These are phyloP conservation scores for Berkeleyomyces basicola DNA, from an alignment of 2,329 filamentous ascomycete genomes.

Conservation along the genomic window DNA sequence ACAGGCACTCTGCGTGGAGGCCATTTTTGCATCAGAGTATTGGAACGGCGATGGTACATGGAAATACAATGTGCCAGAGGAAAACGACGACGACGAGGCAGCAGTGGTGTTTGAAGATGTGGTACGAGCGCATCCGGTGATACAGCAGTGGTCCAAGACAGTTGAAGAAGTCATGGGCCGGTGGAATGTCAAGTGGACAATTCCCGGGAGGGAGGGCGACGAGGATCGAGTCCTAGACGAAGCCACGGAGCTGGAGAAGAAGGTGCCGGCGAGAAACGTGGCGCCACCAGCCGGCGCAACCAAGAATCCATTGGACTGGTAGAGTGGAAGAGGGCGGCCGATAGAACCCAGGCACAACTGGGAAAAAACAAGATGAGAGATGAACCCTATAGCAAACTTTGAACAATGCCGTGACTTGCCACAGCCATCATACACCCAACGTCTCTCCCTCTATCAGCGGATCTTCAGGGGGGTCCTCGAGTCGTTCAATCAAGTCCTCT, in stretches of 20 bases:
- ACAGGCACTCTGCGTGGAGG: conserved; percentile 41
- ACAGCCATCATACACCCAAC: not conserved
- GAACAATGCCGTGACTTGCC: not conserved
- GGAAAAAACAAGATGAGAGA: not conserved
- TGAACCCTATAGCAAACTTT: not conserved
- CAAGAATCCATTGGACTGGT: conserved; percentile 17
- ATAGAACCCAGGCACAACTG: not conserved
- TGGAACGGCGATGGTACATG: conserved; percentile 57
- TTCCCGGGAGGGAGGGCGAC: conserved; percentile 11
- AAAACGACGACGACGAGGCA: conserved; percentile 22
- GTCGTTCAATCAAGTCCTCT: conserved; percentile 23
- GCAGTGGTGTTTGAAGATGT: conserved; percentile 43
- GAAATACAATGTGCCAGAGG: conserved; percentile 34
- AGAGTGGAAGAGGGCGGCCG: conserved; percentile 1
- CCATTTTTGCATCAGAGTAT: conserved; percentile 48
- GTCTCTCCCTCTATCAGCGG: conserved; percentile 2
- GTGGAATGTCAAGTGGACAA: conserved; percentile 11
- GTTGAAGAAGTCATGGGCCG: conserved; percentile 5
- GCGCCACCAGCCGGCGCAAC: conserved; percentile 4
- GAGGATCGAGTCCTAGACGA: conserved; percentile 19
- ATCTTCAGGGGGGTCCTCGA: conserved; percentile 13
- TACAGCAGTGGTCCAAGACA: conserved; percentile 36
- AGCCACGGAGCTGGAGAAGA: conserved; percentile 24
- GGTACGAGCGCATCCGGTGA: conserved; percentile 49
- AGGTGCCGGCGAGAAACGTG: conserved; percentile 18